Conservation (phyloP, 2,329 filamentous ascomycete genomes). For the Alternaria sp. region DNA sequence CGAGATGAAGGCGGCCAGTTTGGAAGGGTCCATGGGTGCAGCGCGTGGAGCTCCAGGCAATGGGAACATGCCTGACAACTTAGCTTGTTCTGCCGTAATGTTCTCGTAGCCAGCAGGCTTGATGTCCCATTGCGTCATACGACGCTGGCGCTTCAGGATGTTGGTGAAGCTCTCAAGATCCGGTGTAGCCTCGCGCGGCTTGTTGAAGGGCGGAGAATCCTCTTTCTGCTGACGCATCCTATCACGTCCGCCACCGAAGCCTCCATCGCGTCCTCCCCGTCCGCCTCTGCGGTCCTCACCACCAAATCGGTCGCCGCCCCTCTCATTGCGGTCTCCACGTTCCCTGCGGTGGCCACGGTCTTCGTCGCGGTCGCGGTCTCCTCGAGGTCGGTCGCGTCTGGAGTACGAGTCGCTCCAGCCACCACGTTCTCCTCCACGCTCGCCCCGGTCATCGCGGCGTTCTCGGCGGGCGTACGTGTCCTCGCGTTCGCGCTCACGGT, state of each 20-base stretch:
- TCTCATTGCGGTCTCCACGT: slow-evolving; percentile 55
- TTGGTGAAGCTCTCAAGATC: slow-evolving; percentile 88
- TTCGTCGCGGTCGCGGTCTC: slow-evolving; percentile 45
- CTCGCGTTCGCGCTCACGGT: slow-evolving; percentile 91
- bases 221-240: slow-evolving; percentile 72
- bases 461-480: slow-evolving; percentile 82
- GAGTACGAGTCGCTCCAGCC: slow-evolving; percentile 67
- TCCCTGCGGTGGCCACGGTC: slow-evolving; percentile 48
- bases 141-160: slow-evolving; percentile 84
- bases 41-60: slow-evolving; percentile 93
- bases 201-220: slow-evolving; percentile 75
- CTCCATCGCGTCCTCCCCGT: slow-evolving; percentile 38
- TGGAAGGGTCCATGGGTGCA: slow-evolving; percentile 92
- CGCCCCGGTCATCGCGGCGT: slow-evolving; percentile 58
- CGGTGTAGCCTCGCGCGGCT: slow-evolving; percentile 94
- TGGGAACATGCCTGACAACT: slow-evolving; percentile 98
- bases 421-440: slow-evolving; percentile 45
- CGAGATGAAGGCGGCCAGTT: slow-evolving; percentile 94
- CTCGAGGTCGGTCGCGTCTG: slow-evolving; percentile 46
- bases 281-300: slow-evolving; percentile 50
- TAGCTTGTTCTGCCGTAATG: slow-evolving; percentile 97
- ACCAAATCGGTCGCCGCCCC: slow-evolving; percentile 61
- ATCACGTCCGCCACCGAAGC: slow-evolving; percentile 54
- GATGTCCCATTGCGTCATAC: slow-evolving; percentile 98
- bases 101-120: slow-evolving; percentile 98